Conservation (phyloP, 495 filamentous ascomycete species). For the Tetracladium marchalianum region DNA sequence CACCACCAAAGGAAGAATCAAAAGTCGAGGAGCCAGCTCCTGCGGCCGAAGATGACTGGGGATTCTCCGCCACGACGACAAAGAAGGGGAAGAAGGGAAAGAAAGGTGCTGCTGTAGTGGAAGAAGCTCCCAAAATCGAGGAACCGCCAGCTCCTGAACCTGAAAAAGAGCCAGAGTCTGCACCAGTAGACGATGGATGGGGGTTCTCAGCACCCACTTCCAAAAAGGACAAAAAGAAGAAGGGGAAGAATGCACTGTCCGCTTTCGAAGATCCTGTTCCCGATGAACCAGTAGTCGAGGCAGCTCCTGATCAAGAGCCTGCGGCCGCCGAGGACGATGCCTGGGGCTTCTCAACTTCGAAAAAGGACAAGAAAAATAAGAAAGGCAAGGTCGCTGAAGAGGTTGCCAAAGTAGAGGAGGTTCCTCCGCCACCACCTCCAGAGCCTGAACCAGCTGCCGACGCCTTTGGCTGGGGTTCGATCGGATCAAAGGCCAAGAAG, state of each 20-base stretch:
- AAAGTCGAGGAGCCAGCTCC: conserved; percentile 12
- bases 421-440: conserved; percentile 1
- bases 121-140: not conserved
- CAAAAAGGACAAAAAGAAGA: conserved; percentile 29
- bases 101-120: not conserved
- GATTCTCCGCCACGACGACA: conserved; percentile 8
- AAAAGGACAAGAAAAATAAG: conserved; percentile 33
- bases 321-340: conserved; percentile 15
- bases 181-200: conserved; percentile 16
- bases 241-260: conserved; percentile 14
- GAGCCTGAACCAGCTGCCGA: conserved; percentile 6
- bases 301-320: conserved; percentile 24
- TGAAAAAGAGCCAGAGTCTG: conserved; percentile 11
- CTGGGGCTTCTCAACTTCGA: conserved; percentile 22
- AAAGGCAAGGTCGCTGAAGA: conserved; percentile 21
- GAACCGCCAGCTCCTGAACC: not conserved
- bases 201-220: conserved; percentile 12
- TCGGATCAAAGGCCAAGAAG: conserved; percentile 22
- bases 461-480: conserved; percentile 18
- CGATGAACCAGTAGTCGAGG: conserved; percentile 6
- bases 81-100: conserved; percentile 25
- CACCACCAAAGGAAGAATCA: not conserved
- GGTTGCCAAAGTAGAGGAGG: conserved; percentile 3
- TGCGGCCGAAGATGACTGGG: conserved; percentile 20
- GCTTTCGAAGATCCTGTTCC: conserved; percentile 12